phyloP scores from a whole-genome alignment of 1,284 basidiomycete genomes.

The Apiotrichum akiyoshidainum region DNA sequence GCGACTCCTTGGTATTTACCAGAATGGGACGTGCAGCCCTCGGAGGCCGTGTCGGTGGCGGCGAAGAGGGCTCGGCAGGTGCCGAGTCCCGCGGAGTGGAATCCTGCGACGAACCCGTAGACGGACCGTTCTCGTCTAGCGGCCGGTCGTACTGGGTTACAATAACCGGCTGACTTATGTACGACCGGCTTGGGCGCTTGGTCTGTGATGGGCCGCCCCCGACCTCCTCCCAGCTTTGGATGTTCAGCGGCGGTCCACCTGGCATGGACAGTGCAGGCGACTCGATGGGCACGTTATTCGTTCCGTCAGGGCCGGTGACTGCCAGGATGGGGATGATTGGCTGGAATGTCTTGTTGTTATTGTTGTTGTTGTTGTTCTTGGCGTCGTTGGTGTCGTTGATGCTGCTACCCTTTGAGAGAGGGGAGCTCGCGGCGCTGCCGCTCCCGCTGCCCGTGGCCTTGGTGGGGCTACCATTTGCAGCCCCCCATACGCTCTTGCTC shows the following conservation, averaged over 20 bases:
- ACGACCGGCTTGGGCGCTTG: not conserved
- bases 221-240: too few species aligned
- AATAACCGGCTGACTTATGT: conserved; percentile 5
- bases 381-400: not conserved
- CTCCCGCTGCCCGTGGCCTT: not conserved
- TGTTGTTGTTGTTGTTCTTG: not conserved
- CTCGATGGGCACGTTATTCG: not conserved
- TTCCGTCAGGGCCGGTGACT: not conserved
- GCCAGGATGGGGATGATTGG: not conserved
- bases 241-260: conserved; percentile 1
- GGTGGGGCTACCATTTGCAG: not conserved
- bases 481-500: conserved; percentile 3
- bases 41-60: not conserved
- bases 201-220: not conserved
- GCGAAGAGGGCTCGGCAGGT: too few species aligned
- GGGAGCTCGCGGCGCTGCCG: too few species aligned
- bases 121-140: conserved; percentile 1
- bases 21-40: not conserved
- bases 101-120: too few species aligned
- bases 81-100: too few species aligned
- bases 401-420: not conserved
- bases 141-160: conserved; percentile 13
- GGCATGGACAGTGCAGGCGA: conserved; percentile 2
- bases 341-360: not conserved
- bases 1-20: not conserved